Conservation (phyloP, 768 basidiomycete species). For the Leccinum fibrillosum region DNA sequence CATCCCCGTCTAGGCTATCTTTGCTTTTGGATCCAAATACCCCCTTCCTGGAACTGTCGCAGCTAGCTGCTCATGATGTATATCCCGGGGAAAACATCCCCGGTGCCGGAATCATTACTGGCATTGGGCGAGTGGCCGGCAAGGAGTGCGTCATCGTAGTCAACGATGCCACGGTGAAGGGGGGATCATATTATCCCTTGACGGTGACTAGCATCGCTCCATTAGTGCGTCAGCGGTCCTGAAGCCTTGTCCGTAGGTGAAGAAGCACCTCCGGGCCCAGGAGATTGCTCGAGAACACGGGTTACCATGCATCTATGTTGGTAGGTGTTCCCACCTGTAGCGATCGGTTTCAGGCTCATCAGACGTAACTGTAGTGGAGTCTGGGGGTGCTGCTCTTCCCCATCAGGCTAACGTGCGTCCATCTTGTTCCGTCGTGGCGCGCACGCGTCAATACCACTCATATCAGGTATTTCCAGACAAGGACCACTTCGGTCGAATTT, state of each 20-base stretch:
- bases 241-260: constrained; percentile 50
- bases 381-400: constrained; percentile 89
- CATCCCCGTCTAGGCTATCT: constrained; percentile 47
- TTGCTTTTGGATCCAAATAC: constrained; percentile 80
- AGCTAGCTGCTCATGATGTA: constrained; percentile 83
- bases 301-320: constrained; percentile 89
- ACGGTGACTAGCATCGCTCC: constrained; percentile 46
- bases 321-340: constrained; percentile 41
- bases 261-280: constrained; percentile 94
- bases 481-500: constrained; percentile 94
- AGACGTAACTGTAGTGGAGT: constrained; percentile 63
- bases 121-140: constrained; percentile 75
- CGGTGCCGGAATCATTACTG: constrained; percentile 88
- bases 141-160: constrained; percentile 85
- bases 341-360: constrained; percentile 2
- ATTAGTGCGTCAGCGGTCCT: neutral
- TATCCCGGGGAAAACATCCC: constrained; percentile 76
- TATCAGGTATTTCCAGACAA: constrained; percentile 83
- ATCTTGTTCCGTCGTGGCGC: neutral
- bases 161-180: constrained; percentile 95
- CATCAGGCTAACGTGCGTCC: constrained; percentile 73
- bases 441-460: neutral
- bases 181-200: constrained; percentile 88
- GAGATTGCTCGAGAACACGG: constrained; percentile 91
- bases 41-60: constrained; percentile 86